A percentile compares a stretch with the other conserved stretches of the same genome.
Conservation (phyloP, 2,329 filamentous ascomycete genomes). For the Tolypocladium sp. region DNA sequence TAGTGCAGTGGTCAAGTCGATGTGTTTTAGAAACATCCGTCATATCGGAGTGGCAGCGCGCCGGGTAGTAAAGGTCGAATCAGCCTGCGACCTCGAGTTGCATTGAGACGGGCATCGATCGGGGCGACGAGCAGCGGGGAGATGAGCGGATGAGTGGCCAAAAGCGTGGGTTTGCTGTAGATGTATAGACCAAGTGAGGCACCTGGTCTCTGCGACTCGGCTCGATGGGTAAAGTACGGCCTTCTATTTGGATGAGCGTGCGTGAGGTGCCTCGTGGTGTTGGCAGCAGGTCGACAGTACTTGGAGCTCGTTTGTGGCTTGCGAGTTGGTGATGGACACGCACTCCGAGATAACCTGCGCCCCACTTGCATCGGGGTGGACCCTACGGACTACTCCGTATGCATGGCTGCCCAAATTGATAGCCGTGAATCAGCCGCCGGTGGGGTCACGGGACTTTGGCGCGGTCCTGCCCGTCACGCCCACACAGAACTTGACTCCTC, state of each 20-base stretch:
- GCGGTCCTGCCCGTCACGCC: neutral
- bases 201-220: neutral
- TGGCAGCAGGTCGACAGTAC: neutral
- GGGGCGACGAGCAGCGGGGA: neutral
- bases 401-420: neutral
- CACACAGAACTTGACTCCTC: neutral
- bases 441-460: neutral
- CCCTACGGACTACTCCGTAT: neutral
- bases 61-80: conserved; percentile 2
- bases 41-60: conserved; percentile 28
- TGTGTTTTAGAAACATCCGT: conserved; percentile 95
- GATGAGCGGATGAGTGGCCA: neutral
- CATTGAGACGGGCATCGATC: conserved; percentile 1
- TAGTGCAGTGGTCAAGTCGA: conserved; percentile 93
- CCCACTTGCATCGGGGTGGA: neutral
- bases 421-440: neutral
- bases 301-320: neutral
- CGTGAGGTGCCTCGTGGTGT: neutral
- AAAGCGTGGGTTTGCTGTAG: neutral
- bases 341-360: neutral
- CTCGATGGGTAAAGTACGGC: neutral
- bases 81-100: neutral
- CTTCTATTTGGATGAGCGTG: neutral
- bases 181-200: neutral
- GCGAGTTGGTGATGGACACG: neutral